Conservation (phyloP, 371 early-diverging fungal genomes). For the Mortierella sp. region DNA sequence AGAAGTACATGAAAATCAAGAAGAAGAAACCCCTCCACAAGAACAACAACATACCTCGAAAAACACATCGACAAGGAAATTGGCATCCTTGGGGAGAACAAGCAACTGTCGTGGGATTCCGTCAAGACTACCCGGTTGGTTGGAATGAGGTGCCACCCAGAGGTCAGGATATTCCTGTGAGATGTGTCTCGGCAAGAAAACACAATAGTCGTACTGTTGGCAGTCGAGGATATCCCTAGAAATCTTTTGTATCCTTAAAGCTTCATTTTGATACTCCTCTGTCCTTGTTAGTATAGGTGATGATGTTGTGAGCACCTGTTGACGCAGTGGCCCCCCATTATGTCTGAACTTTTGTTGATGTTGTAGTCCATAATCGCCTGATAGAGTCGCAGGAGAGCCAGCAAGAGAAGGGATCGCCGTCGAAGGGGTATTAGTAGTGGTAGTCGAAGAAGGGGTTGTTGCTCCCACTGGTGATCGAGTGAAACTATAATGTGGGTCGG, state of each 20-base stretch:
- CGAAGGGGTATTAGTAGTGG: not conserved
- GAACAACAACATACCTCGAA: slow-evolving; percentile 34
- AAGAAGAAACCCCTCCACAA: not conserved
- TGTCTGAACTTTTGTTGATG: not conserved
- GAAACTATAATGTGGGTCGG: slow-evolving; percentile 12
- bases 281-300: not conserved
- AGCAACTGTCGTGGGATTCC: slow-evolving; percentile 41
- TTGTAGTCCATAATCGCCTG: not conserved
- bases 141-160: slow-evolving; percentile 25
- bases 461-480: not conserved
- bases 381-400: not conserved
- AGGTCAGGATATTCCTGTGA: slow-evolving; percentile 46
- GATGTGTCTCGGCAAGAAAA: slow-evolving; percentile 44
- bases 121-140: slow-evolving; percentile 7
- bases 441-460: not conserved
- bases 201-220: slow-evolving; percentile 34
- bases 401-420: slow-evolving; percentile 7
- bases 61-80: slow-evolving; percentile 45
- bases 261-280: slow-evolving; percentile 1
- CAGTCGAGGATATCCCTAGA: slow-evolving; percentile 39
- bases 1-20: not conserved
- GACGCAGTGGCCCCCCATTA: not conserved
- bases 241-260: slow-evolving; percentile 32
- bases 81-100: slow-evolving; percentile 48
- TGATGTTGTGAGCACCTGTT: not conserved